Conservation (phyloP, 2,329 filamentous ascomycete species). For the Didymosphaeria variabile region DNA sequence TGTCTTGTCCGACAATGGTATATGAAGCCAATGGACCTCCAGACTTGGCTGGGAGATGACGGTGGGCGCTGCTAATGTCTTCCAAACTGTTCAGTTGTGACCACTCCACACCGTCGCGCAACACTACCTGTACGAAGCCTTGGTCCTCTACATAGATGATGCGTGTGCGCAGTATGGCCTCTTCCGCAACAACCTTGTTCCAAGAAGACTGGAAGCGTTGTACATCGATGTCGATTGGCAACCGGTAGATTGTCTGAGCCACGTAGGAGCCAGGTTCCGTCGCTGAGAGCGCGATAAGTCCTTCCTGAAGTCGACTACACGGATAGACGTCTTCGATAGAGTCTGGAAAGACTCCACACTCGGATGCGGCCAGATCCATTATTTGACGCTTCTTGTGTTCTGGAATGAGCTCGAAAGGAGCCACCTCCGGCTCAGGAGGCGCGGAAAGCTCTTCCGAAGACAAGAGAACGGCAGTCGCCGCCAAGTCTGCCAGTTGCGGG, state of each 20-base stretch:
- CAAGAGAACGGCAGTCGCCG: slow-evolving; percentile 32
- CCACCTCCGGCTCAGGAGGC: slow-evolving; percentile 22
- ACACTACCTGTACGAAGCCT: slow-evolving; percentile 46
- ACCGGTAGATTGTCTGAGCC: slow-evolving; percentile 52
- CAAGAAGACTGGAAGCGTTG: slow-evolving; percentile 56
- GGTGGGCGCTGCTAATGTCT: slow-evolving; percentile 37
- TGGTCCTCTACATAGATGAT: slow-evolving; percentile 41
- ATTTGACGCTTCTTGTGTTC: slow-evolving; percentile 26
- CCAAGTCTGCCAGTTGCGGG: slow-evolving; percentile 56
- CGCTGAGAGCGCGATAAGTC: slow-evolving; percentile 41
- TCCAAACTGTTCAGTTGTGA: slow-evolving; percentile 25
- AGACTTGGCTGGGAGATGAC: slow-evolving; percentile 38
- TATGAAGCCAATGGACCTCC: slow-evolving; percentile 38
- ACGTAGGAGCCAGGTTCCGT: slow-evolving; percentile 46
- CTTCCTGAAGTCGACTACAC: slow-evolving; percentile 44
- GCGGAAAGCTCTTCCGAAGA: slow-evolving; percentile 31
- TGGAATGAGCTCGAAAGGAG: slow-evolving; percentile 39
- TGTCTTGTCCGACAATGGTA: slow-evolving; percentile 32
- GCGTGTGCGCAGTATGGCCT: slow-evolving; percentile 60
- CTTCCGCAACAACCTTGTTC: slow-evolving; percentile 53
- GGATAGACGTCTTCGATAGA: slow-evolving; percentile 44
- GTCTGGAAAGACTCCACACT: slow-evolving; percentile 37
- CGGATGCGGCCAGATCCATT: slow-evolving; percentile 36
- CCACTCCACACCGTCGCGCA: slow-evolving; percentile 36
- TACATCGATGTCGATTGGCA: slow-evolving; percentile 39